Evolutionary conservation across 345 rosid genomes (phyloP), one percentile per base, ranked within the genome.

Genomic region (Toxicodendron radicans): DNA sequence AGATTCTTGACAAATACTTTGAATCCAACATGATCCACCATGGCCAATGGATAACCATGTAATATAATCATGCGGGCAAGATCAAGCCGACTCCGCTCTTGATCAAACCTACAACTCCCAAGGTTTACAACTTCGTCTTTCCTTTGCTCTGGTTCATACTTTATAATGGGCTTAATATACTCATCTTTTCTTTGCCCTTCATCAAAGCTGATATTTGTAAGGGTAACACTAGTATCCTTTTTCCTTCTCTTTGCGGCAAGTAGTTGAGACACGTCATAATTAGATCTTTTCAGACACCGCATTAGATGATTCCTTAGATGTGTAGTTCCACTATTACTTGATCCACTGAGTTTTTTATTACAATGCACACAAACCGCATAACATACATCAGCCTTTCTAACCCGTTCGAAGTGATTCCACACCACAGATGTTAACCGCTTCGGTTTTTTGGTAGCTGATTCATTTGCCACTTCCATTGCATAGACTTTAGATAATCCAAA

Each of bases 261-360:
- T 68, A 95, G 81, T 81, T 91, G 97, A n/a, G 99, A 85, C 71
- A 92, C 89, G 60, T 95, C 99, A 62, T 80, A 89, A 60, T 92
- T 87, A 8, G 95, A 89, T 83, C 95, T 83, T 75, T 95, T 92
- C 85, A 95, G 83, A 71, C 99, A 95, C 48, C 97, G 83, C 90
- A 95, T 85, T 66, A 92, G 85, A 85, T 95, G 99, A 81, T 95
- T 95, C 51, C 97, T 86, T 69, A 92, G 87, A 83, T 92, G 99
- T 20, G 99, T 91, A 17, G 99, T 95, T 52, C 97, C 99, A 17
- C 97, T 95, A 73, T 95, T 95, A 79, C 99, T 95, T 13, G 97
- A 95, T 18, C 99, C 99, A 58, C 97, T 95, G 73, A 88, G 97
- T 80, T 85, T 89, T 87, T 95, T 95, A 76, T 92, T 87, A 71